Evolutionary conservation across 805 yeast genomes (phyloP), one percentile per base, ranked within the genome.

Genomic region (Alloascoidea africana): DNA sequence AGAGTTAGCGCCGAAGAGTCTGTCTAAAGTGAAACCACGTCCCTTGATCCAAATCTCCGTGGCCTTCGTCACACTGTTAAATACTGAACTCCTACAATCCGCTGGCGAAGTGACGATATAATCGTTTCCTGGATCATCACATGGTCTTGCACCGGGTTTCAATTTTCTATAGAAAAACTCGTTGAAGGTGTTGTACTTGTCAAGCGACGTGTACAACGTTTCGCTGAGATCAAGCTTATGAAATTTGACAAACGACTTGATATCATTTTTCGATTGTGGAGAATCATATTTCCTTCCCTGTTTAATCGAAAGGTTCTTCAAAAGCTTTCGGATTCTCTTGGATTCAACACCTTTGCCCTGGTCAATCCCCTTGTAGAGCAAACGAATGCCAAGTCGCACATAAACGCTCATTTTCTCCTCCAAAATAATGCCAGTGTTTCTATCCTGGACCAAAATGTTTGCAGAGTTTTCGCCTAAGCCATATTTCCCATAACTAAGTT

Each of bases 351-450:
- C 60, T 34, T 65, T 63, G 41, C 68, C 70, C 18, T 55, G 30
- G n/a, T 23, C 69, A 42, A 78, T 68, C 2, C 94, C 89, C 47
- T 77, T 73, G 56, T 89, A 89, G 2, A 89, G 60, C 34, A 89
- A 57, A 34, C 96, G 57, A 38, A 89, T 89, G 0, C 97, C 98
- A 27, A 91, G 52, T 36, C 96, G 65, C 6, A 91, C 91, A 48
- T 83, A 83, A 1, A 82, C 73, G 41, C 87, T 77, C 82, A 91
- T 89, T 49, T 85, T 85, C 49, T 89, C 98, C 53, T 89, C 97
- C 50, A 81, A 56, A n/a, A 89, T 73, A 35, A 83, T 68, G 0
- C 98, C 98, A 0, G 96, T 78, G 14, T 69, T 63, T 42, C 98
- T 65, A 53, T 91, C 96, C 54, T 91, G 97, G 2, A 89, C 96